These are phyloP conservation scores for Colletotrichum tabaci DNA, from an alignment of 2,329 filamentous ascomycete genomes.

Conservation along the genomic window DNA sequence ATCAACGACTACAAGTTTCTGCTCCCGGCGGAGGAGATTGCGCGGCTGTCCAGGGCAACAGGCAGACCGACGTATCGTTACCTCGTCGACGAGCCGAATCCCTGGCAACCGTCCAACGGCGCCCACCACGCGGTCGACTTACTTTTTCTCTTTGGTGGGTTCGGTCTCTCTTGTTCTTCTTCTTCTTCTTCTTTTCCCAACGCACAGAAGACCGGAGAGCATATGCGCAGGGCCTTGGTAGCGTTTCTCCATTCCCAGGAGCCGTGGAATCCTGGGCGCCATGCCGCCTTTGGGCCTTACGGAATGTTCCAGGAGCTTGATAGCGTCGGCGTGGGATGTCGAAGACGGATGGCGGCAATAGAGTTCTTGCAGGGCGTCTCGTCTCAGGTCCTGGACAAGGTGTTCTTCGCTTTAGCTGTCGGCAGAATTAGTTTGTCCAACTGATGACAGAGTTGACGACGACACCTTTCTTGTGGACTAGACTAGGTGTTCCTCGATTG, in stretches of 20 bases:
- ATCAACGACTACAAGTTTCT: slow-evolving; percentile 53
- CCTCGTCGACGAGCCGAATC: slow-evolving; percentile 61
- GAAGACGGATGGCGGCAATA: slow-evolving; percentile 49
- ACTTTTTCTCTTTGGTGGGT: slow-evolving; percentile 58
- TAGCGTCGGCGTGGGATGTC: slow-evolving; percentile 48
- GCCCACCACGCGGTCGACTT: slow-evolving; percentile 64
- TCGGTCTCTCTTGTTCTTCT: slow-evolving; percentile 53
- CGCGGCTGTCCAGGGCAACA: slow-evolving; percentile 35
- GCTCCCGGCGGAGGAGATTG: slow-evolving; percentile 46
- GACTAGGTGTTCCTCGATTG: not conserved
- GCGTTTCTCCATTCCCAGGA: slow-evolving; percentile 53
- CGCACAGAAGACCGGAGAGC: slow-evolving; percentile 51
- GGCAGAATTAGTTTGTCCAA: slow-evolving; percentile 60
- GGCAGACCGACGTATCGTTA: slow-evolving; percentile 55
- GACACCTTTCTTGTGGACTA: not conserved
- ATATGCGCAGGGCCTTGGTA: slow-evolving; percentile 59
- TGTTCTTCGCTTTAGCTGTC: slow-evolving; percentile 48
- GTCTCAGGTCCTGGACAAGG: slow-evolving; percentile 44
- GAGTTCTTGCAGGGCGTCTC: slow-evolving; percentile 48
- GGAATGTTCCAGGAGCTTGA: slow-evolving; percentile 53
- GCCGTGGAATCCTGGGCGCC: slow-evolving; percentile 53
- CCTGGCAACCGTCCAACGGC: slow-evolving; percentile 61
- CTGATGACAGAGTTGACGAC: not conserved
- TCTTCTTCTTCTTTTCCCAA: slow-evolving; percentile 35
- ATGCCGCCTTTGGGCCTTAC: slow-evolving; percentile 58